These are phyloP conservation scores for Podaxis sp. DNA, from an alignment of 768 basidiomycete species.

Conservation along the genomic window DNA sequence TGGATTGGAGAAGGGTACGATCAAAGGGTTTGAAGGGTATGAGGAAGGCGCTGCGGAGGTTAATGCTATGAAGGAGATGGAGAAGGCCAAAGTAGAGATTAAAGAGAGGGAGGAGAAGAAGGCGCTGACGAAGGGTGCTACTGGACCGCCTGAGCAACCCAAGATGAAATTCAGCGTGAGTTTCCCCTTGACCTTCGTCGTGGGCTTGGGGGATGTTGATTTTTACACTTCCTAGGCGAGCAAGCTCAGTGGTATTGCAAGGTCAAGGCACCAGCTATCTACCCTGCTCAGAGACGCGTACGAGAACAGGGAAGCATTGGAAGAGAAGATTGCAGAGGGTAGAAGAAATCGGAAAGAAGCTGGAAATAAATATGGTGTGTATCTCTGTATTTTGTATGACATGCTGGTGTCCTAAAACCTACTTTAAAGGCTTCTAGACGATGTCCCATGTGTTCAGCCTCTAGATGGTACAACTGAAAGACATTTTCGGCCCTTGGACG, in stretches of 20 bases:
- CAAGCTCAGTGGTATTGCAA: conserved; percentile 67
- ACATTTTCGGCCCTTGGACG: neutral
- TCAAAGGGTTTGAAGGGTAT: conserved; percentile 69
- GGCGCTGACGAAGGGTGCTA: conserved; percentile 64
- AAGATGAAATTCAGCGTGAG: conserved; percentile 82
- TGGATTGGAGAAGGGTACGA: conserved; percentile 65
- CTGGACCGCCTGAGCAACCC: conserved; percentile 60
- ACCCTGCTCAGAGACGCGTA: conserved; percentile 83
- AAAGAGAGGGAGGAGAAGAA: conserved; percentile 78
- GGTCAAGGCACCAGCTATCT: conserved; percentile 75
- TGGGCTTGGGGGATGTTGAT: neutral
- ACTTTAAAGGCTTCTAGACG: conserved; percentile 30
- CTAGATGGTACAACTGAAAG: neutral
- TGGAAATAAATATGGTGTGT: conserved; percentile 86
- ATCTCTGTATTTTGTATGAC: neutral
- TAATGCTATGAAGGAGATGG: conserved; percentile 75
- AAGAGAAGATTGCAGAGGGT: conserved; percentile 83
- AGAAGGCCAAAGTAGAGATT: conserved; percentile 70
- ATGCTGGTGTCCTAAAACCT: neutral
- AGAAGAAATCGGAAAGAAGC: conserved; percentile 85
- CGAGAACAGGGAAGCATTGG: conserved; percentile 76
- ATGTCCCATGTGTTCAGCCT: conserved; percentile 26
- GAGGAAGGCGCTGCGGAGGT: conserved; percentile 56
- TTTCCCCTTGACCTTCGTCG: conserved; percentile 2
- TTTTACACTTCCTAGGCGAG: conserved; percentile 47